Base-by-base conservation (phyloP, 192 early-diverging fungal species). In the Endogone sp. region DNA sequence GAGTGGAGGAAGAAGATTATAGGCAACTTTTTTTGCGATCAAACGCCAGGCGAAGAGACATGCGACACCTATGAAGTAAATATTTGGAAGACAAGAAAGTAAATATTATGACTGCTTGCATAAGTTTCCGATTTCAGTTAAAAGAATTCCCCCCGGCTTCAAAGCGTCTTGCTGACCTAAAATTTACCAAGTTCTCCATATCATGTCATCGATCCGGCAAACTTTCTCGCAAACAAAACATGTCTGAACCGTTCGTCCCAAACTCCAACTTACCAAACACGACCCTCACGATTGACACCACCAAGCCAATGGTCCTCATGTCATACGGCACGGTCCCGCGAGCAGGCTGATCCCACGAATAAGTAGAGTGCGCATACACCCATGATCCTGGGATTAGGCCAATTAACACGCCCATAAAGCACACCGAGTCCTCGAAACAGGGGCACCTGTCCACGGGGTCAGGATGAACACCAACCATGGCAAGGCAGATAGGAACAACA, bases 361-460 rank as follows among this genome's bases (percentile, higher is more conserved):
- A 83, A 0, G 68, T 59, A 3, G 78, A 76, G 4, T 72, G 72
- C 9, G 76, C 78, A 57, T 69, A 75, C 20, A 74, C 68, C 81
- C 87, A 91, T 56, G 82, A 81, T 37, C 86, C 88, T 26, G 84
- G 76, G 27, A 86, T 66, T 2, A 89, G 23, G 11, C 90, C 90
- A 28, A 85, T 82, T 23, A 88, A 63, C 0, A 85, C 87, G 24
- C 84, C 87, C 64, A 89, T 77, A 68, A 88, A 90, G 22, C 86
- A 84, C 25, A 92, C 84, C 54, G 82, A 82, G 65, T 92, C 90
- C 63, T 92, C 89, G 67, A 88, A 90, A 71, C 90, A 92, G 2
- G 90, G 90, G 69, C 90, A 92, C 54, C 84, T 74, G 29, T 86
- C 89, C n/a, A 88, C 78, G 2, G 89, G 88, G 68, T 92, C 84